Base-by-base conservation (phyloP, 1,284 basidiomycete genomes). In the Boletus semigastroideus region DNA sequence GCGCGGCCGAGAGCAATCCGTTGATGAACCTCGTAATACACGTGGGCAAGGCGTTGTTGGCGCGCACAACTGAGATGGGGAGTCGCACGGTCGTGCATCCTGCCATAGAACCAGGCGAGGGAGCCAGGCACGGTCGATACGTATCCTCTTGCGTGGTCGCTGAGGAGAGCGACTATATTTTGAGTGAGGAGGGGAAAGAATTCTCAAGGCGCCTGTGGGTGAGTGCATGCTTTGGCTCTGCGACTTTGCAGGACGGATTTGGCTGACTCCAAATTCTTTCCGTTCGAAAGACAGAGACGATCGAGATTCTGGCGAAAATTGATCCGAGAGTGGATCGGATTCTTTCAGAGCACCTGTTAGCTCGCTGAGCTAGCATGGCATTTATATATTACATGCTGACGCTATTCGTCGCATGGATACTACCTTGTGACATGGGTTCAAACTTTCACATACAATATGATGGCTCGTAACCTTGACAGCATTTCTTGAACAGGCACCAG, bases 51-150 rank as follows among this genome's bases (percentile, higher is more conserved):
- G 33, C 41, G 0, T 37, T 58, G 3, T 4, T 73, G 4, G 67
- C 65, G 4, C 63, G 67, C 31, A 54, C 61, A 16, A 62, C 65
- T 1, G 69, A 72, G 39, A 40, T 59, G 12, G 72, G 72, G 10
- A 64, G 70, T 54, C 59, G 58, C 49, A 60, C 65, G 16, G 59
- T 70, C 14, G 59, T 67, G 14, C 60, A 69, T 39, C 48, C 65
- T 9, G 63, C 56, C 9, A 55, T 69, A 36, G 63, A 56, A 41
- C 54, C 43, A 8, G 55, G 51, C 4, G 63, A 59, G 41, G 52
- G 52, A 41, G 27, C 25, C 6, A 62, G 68, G 38, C 68, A 66
- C 27, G 67, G 64, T 16, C 58, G 56, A 46, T 66, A 67, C 34
- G 39, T 67, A 19, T 67, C 66, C 20, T 54, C 43, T 37, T 67